Base-by-base conservation (phyloP, 2,329 filamentous ascomycete genomes). In the Colletotrichum sp. region DNA sequence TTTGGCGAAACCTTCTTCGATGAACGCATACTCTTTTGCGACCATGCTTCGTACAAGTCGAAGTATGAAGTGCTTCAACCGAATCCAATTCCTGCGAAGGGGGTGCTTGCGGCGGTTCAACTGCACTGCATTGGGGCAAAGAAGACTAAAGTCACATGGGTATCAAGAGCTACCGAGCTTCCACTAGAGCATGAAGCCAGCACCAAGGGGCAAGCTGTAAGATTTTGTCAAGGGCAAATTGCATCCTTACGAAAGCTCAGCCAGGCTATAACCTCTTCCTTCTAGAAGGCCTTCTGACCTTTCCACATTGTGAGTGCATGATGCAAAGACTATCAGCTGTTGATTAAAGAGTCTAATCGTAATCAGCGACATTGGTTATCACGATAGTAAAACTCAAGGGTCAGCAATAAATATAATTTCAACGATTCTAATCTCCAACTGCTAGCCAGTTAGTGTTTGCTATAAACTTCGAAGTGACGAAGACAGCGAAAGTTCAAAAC, bases 341-440 rank as follows among this genome's bases (percentile, higher is more conserved):
- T 44, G 18, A 6, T 44, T 44, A 0, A n/a, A 10, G 1, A 10
- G 5, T 6, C 18, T 10, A 1, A 18, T 9, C 5, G 8, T 6
- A 9, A 1, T 4, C 8, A 0, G 1, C 5, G 36, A 44, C 16
- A 44, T 2, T 44, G 36, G 5, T 1, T 18, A 44, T 1, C 10
- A 2, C 2, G 15, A 10, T 44, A 18, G 10, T 6, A 10, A 10
- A 10, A 18, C 16, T 10, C 0, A 44, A 18, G 8, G 16, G 8
- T 0, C 39, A 8, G 39, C 2, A 44, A 5, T 10, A 10, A n/a
- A 5, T 10, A 18, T 0, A 44, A n/a, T 6, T 44, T 10, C 3
- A n/a, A 44, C 5, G 1, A 2, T 44, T 9, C 5, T 1, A 18
- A 1, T 18, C 1, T 44, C 8, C 39, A 44, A n/a, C 8, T 18